Conservation (phyloP, 2,329 filamentous ascomycete species). For the Onygenales sp. region DNA sequence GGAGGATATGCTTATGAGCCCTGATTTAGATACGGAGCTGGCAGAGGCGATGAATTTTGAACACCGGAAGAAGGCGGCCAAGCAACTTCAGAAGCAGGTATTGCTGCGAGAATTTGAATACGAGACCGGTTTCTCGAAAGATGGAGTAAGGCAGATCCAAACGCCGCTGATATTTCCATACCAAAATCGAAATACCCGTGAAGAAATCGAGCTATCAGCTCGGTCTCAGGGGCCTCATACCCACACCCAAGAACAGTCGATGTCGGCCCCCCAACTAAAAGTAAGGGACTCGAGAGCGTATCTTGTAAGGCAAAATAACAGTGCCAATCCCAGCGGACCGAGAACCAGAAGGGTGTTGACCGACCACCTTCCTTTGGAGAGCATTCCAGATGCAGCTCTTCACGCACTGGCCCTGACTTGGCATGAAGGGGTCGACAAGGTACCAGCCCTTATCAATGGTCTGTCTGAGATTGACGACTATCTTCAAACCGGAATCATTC, state of each 20-base stretch:
- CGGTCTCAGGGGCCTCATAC: neutral
- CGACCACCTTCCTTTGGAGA: conserved; percentile 22
- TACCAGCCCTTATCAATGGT: conserved; percentile 4
- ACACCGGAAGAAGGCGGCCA: conserved; percentile 26
- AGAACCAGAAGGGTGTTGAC: conserved; percentile 12
- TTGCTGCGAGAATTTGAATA: neutral
- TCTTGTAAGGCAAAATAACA: conserved; percentile 17
- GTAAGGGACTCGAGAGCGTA: conserved; percentile 23
- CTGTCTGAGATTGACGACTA: conserved; percentile 16
- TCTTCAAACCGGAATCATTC: conserved; percentile 7
- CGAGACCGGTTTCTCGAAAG: neutral
- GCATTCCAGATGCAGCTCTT: conserved; percentile 17
- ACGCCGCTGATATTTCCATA: conserved; percentile 18
- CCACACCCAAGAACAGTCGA: neutral
- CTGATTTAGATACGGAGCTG: conserved; percentile 13
- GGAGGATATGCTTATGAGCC: conserved; percentile 1
- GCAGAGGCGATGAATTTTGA: conserved; percentile 30
- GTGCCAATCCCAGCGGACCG: neutral
- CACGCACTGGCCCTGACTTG: conserved; percentile 14
- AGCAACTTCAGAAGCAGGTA: conserved; percentile 17
- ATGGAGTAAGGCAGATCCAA: conserved; percentile 1
- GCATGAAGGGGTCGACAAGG: neutral
- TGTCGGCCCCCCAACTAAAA: conserved; percentile 6
- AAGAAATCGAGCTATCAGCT: conserved; percentile 16
- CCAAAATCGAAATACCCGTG: conserved; percentile 23